Evolutionary conservation across 306 rosid species (phyloP).

Genomic region (Hippophae tibetana): DNA sequence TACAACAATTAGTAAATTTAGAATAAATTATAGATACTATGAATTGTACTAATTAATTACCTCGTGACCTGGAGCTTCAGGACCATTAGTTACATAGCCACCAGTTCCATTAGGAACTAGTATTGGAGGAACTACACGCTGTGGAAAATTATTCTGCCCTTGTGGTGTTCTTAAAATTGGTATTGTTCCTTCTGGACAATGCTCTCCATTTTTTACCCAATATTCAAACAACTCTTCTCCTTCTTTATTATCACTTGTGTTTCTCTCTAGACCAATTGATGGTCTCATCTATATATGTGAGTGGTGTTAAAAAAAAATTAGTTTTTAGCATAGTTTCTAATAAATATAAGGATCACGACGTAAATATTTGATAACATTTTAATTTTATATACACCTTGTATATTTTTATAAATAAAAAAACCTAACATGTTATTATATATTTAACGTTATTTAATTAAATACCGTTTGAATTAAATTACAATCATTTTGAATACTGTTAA

Average conservation of each 20-base stretch:
- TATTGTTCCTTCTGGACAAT: conserved; percentile 18
- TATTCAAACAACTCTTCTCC: background rate
- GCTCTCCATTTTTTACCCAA: conserved; percentile 15
- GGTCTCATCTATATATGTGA: conserved; percentile 4
- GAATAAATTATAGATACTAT: background rate
- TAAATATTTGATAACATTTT: no score
- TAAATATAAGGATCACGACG: no score
- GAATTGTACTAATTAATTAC: no score
- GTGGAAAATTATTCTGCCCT: background rate
- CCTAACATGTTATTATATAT: no score
- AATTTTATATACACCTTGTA: no score
- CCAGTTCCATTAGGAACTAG: background rate
- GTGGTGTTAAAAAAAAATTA: no score
- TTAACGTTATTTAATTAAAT: no score
- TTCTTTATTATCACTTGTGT: background rate
- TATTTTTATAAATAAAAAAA: no score
- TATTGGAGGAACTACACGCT: background rate
- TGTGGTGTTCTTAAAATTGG: conserved; percentile 8
- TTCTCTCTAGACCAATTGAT: background rate
- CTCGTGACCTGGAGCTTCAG: background rate
- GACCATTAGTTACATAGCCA: background rate
- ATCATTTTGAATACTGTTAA: no score
- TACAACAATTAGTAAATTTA: no score
- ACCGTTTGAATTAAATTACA: no score
- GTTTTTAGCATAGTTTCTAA: no score